Evolutionary conservation across 352 stramenopile genomes (phyloP).

Genomic region (Globisporangium mamillatum): DNA sequence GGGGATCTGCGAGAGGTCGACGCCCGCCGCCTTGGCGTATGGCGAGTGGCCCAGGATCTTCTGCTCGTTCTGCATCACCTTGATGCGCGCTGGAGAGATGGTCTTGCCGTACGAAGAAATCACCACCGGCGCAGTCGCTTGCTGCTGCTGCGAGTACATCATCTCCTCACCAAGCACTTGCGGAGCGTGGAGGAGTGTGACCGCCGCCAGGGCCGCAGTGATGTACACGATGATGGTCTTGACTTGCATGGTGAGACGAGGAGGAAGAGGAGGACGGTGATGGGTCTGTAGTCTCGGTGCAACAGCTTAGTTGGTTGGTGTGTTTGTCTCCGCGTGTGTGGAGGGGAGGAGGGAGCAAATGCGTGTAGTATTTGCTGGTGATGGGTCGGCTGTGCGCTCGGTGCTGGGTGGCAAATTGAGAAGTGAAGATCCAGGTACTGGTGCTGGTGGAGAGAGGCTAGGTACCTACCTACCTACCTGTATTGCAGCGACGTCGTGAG

Average conservation of each 20-base stretch:
- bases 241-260: conserved; percentile 5
- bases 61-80: conserved; percentile 12
- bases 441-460: no score
- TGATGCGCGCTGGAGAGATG: conserved; percentile 1
- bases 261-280: background rate
- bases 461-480: no score
- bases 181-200: background rate
- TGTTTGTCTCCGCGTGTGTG: background rate
- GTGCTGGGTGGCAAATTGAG: background rate
- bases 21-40: conserved; percentile 5
- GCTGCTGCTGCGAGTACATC: conserved; percentile 1
- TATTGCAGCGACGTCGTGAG: no score
- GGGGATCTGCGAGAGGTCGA: background rate
- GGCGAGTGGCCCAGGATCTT: conserved; percentile 3
- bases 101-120: background rate
- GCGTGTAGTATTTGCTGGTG: background rate
- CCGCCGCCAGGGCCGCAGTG: background rate
- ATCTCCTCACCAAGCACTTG: conserved; percentile 5
- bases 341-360: no score
- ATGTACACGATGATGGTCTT: conserved; percentile 5
- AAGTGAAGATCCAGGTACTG: background rate
- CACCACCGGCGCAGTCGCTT: background rate
- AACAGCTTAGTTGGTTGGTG: background rate
- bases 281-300: background rate
- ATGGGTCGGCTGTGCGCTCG: background rate